phyloP scores from a whole-genome alignment of 208 protist species.

The Wallacemonas sp. region DNA sequence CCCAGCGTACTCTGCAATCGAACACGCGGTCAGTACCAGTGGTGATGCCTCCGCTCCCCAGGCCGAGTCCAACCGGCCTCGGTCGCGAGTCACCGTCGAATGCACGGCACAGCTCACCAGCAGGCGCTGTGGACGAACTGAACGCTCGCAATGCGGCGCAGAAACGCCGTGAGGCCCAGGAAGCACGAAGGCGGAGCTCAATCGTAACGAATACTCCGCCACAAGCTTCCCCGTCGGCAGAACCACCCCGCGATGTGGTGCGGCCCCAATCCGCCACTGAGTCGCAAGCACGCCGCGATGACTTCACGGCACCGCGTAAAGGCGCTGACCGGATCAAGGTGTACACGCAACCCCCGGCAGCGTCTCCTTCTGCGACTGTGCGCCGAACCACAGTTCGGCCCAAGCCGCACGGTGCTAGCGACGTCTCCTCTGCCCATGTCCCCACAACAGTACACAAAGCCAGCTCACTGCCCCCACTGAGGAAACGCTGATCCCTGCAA shows the following conservation, averaged over 20 bases:
- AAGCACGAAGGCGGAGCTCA: too few relatives aligned
- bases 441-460: neutral
- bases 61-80: too few relatives aligned
- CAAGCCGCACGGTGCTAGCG: neutral
- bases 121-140: neutral
- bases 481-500: constrained; percentile 4
- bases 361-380: constrained; percentile 5
- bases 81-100: neutral
- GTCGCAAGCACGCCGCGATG: neutral
- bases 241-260: neutral
- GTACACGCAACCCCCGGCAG: constrained; percentile 8
- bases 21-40: too few relatives aligned
- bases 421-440: neutral
- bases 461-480: neutral
- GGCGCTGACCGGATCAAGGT: constrained; percentile 5
- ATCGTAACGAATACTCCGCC: too few relatives aligned
- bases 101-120: neutral
- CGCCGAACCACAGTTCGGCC: constrained; percentile 9
- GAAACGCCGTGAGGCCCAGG: constrained; percentile 6
- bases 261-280: neutral
- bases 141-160: constrained; percentile 4
- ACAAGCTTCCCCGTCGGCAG: too few relatives aligned
- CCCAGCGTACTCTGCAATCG: too few relatives aligned
- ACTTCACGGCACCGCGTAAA: neutral
- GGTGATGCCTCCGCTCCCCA: too few relatives aligned